Evolutionary conservation across 2,329 filamentous ascomycete species (phyloP), one percentile per base, ranked within the genome.

Genomic region (Aureobasidium sp.): DNA sequence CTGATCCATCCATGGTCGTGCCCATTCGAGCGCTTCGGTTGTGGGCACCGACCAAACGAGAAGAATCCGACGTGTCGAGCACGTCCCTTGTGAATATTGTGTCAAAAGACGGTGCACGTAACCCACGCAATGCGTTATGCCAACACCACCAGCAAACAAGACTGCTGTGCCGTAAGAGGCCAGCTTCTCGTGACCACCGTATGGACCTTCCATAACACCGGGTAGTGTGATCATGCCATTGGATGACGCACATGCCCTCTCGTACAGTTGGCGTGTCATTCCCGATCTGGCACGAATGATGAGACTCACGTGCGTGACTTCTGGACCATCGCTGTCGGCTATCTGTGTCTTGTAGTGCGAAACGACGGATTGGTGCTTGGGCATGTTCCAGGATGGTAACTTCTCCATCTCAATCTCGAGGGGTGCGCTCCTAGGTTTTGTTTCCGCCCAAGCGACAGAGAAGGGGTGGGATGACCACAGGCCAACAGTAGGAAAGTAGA

Each of bases 11-110:
- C 82, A 87, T 2, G 78, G 76, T 9, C 80, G 79, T n/a, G 86
- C 79, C 85, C 85, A 87, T 67, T 82, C 78, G 16, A 87, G 78
- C 57, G 80, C 78, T 61, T 87, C 84, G 5, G 87, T 87, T 68
- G 83, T 88, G 68, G 89, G 89, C 62, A 93, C 88, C 53, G 86
- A 86, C 89, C 89, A 93, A 44, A 91, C 84, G 29, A 93, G 80
- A 5, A 90, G 78, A 54, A 92, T 80, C 71, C 86, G 88, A 64
- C 87, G 84, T 1, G 87, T 85, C 1, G 88, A 86, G 6, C 88
- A 85, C 0, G 85, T 90, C 62, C 85, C 85, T 64, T 86, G 84
- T 63, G 81, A 80, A 71, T 83, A 89, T 42, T 88, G 87, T 6
- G 80, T 77, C 32, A 92, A 83, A 1, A 93, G 81, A 65, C 90